Conservation (phyloP, 2,329 filamentous ascomycete species). For the Clarireedia hainanense region DNA sequence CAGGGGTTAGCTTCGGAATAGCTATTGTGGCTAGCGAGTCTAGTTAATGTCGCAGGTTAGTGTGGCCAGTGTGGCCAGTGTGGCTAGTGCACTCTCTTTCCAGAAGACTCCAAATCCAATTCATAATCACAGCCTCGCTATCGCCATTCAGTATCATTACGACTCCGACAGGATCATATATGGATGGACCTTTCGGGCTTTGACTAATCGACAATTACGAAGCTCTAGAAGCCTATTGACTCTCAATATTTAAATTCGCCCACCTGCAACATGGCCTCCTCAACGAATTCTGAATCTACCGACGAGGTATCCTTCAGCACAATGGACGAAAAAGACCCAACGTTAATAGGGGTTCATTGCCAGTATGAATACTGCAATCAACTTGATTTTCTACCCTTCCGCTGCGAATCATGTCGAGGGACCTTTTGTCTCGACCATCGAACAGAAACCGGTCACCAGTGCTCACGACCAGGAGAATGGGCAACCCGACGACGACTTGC, state of each 20-base stretch:
- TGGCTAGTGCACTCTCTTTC: neutral
- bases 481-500: slow-evolving; percentile 48
- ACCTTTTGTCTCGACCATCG: slow-evolving; percentile 94
- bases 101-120: slow-evolving; percentile 11
- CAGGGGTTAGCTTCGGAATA: too few species aligned
- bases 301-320: slow-evolving; percentile 55
- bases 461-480: slow-evolving; percentile 53
- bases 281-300: slow-evolving; percentile 31
- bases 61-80: too few species aligned
- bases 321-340: slow-evolving; percentile 72
- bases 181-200: neutral
- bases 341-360: slow-evolving; percentile 84
- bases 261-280: slow-evolving; percentile 44
- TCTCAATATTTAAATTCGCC: slow-evolving; percentile 9
- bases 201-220: neutral
- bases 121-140: neutral
- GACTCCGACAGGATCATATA: neutral
- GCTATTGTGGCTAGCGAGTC: too few species aligned
- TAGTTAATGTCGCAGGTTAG: too few species aligned
- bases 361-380: slow-evolving; percentile 86
- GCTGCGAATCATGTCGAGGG: slow-evolving; percentile 77
- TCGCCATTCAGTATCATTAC: neutral
- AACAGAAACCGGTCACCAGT: slow-evolving; percentile 72
- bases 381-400: slow-evolving; percentile 92
- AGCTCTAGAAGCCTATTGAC: neutral